Evolutionary conservation across 2,329 filamentous ascomycete genomes (phyloP).

Genomic region (Fusarium nelsonii): DNA sequence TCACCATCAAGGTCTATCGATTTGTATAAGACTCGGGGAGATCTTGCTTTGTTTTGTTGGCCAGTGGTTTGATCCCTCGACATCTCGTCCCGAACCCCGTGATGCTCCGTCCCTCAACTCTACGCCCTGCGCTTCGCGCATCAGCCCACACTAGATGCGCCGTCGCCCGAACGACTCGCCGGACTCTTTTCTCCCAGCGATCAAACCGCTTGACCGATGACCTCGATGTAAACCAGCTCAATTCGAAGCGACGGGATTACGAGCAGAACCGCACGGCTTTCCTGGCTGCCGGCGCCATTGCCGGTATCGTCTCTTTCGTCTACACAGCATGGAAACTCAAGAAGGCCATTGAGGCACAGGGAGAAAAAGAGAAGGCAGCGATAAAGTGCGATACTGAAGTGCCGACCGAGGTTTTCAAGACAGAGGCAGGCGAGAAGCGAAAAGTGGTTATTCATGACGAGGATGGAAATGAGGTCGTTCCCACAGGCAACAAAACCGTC

Average conservation of each 20-base stretch:
- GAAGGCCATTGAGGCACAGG: constrained; percentile 52
- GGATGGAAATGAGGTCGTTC: constrained; percentile 79
- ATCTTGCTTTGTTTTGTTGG: neutral
- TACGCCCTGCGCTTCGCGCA: constrained; percentile 49
- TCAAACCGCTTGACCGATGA: constrained; percentile 58
- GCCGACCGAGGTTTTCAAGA: constrained; percentile 61
- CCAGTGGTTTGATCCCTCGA: constrained; percentile 5
- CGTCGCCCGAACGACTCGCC: constrained; percentile 38
- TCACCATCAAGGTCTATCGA: constrained; percentile 16
- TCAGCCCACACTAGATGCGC: constrained; percentile 43
- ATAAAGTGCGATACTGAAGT: constrained; percentile 57
- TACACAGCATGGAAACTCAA: constrained; percentile 67
- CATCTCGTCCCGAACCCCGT: constrained; percentile 16
- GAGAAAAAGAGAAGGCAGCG: constrained; percentile 56
- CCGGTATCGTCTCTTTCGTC: constrained; percentile 63
- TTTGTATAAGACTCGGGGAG: neutral
- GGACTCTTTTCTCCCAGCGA: constrained; percentile 50
- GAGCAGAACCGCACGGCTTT: constrained; percentile 65
- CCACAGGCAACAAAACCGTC: constrained; percentile 84
- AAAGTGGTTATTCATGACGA: constrained; percentile 74
- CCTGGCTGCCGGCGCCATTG: constrained; percentile 63
- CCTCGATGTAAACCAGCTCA: constrained; percentile 64
- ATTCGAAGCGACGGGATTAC: constrained; percentile 62
- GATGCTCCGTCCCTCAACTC: constrained; percentile 51
- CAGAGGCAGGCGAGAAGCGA: constrained; percentile 63